phyloP scores from a whole-genome alignment of 2,329 filamentous ascomycete species.

The Akanthomyces muscarius region DNA sequence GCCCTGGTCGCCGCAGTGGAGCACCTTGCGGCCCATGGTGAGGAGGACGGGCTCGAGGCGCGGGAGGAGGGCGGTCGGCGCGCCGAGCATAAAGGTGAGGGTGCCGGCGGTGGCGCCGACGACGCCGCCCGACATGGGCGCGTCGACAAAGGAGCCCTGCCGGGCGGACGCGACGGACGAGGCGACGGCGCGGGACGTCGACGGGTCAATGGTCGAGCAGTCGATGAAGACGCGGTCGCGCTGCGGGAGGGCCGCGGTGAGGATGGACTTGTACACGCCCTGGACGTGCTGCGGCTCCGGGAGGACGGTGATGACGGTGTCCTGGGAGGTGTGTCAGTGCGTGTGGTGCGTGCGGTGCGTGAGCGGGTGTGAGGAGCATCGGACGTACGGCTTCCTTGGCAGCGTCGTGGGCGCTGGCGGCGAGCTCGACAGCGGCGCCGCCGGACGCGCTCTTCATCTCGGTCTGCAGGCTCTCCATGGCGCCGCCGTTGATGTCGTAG shows the following conservation, averaged over 20 bases:
- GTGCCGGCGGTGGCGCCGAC: slow-evolving; percentile 85
- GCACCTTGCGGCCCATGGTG: slow-evolving; percentile 79
- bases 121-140: slow-evolving; percentile 94
- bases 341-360: slow-evolving; percentile 20
- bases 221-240: slow-evolving; percentile 82
- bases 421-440: slow-evolving; percentile 46
- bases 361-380: not conserved
- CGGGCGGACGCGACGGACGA: slow-evolving; percentile 59
- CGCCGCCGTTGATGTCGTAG: slow-evolving; percentile 53
- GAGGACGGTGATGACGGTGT: slow-evolving; percentile 81
- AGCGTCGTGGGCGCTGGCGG: slow-evolving; percentile 44
- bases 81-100: slow-evolving; percentile 93
- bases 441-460: slow-evolving; percentile 43
- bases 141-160: slow-evolving; percentile 80
- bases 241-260: slow-evolving; percentile 50
- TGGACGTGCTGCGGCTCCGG: slow-evolving; percentile 87
- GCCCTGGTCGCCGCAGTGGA: slow-evolving; percentile 82
- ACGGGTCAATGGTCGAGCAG: slow-evolving; percentile 92
- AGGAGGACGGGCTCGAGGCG: slow-evolving; percentile 66
- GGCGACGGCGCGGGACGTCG: slow-evolving; percentile 75
- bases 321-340: slow-evolving; percentile 46
- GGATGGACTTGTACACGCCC: slow-evolving; percentile 73
- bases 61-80: slow-evolving; percentile 55
- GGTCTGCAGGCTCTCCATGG: slow-evolving; percentile 42
- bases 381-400: slow-evolving; percentile 49